Base-by-base conservation (phyloP, 139 green algal species). In the Closterium sp. region DNA sequence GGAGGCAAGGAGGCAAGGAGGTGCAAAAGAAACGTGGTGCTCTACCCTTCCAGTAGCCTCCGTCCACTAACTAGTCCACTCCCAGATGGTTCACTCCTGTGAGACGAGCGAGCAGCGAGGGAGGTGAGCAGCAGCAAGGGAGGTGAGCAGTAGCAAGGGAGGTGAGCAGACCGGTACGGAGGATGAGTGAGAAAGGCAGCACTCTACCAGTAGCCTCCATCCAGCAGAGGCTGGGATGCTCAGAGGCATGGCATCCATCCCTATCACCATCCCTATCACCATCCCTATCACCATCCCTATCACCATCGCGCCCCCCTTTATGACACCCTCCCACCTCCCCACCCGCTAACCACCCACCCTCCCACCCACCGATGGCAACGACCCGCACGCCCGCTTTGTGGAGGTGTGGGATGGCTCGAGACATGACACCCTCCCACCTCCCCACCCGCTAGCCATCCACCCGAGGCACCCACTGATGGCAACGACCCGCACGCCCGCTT, bases 41-140 rank as follows among this genome's bases (percentile, higher is more conserved):
- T n/a, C n/a, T n/a, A n/a, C n/a, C 91, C 22, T 88, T n/a, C 91
- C 91, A 94, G 31, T 89, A 94, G 17, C 31, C 30, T 4, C 88
- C 88, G 9, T 62, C 91, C 32, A 94, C 91, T 38, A 94, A 94
- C 42, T 94, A 89, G 17, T 90, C 91, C 28, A 94, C 89, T 9
- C 88, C 91, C 31, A 94, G 70, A 29, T 29, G n/a, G 45, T 94
- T 88, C 29, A 94, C n/a, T n/a, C 88, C 70, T 88, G 9, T 92
- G 89, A 9, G n/a, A 89, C 4, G 27, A 62, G 7, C 42, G 42
- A 7, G 42, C 5, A 7, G 5, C 42, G 42, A 62, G 42, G 42
- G 62, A 27, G 17, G 62, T 11, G 38, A 50, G 5, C 38, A 9
- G 38, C 38, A 50, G 38, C 4, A 4, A 79, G 62, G 62, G 62